Base-by-base conservation (phyloP, 768 basidiomycete genomes). In the Tylopilus sp. region DNA sequence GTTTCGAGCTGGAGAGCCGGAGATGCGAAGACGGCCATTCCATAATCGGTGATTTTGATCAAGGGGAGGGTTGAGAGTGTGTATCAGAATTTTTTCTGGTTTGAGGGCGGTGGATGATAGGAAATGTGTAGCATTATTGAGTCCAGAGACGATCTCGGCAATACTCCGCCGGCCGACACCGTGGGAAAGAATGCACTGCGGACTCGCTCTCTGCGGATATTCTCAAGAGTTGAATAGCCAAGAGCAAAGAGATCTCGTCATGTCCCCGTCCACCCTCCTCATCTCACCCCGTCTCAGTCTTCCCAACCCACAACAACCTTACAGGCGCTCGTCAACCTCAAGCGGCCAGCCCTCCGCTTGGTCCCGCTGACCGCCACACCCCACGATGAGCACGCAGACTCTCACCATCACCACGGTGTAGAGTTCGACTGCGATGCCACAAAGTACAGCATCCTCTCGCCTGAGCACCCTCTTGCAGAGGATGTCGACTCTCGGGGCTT, bases 111-210 rank as follows among this genome's bases (percentile, higher is more conserved):
- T 98, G 96, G 54, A 93, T 92, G 72, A 98, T 97, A 58, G 94
- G 94, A 77, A 97, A 97, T 0, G 90, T 86, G 68, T 98, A 96
- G 47, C 94, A 94, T 98, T 98, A 74, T 92, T 91, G 63, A 98
- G 85, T 30, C 92, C 96, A 52, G 89, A 87, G 66, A 98, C 82
- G 60, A 98, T 92, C 65, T 98, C 95, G 66, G 92, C 92, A 77
- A 98, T n/a, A 89, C 90, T 11, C 71, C 81, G 0, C 92, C 90
- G 90, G 84, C 89, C 2, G 71, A 80, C 26, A 62, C 68, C 24
- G 74, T 74, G 45, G 86, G 87, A 68, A 91, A 87, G 76, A 81
- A 75, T 56, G 68, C 78, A 63, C 79, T 41, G 76, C 78, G 33
- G 87, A 92, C 61, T 83, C 84, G 61, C 78, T 97, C 37, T 89